phyloP scores from a whole-genome alignment of 805 yeast genomes.

The Suhomyces pyralidae region DNA sequence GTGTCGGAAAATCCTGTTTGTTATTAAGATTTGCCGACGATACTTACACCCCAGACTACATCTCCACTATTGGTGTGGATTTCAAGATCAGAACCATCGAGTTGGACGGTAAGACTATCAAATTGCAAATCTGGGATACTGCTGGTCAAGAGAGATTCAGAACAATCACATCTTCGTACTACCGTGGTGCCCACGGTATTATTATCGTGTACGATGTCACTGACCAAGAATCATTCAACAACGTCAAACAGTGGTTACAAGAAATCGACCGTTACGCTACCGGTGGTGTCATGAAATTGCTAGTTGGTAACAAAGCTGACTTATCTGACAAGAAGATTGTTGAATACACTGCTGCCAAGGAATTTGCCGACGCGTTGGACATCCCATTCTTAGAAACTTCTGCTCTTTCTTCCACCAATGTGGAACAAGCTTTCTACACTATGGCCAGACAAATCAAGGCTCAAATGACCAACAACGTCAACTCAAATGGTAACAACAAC shows the following conservation, averaged over 20 bases:
- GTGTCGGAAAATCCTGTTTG: conserved; percentile 97
- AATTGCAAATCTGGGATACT: conserved; percentile 98
- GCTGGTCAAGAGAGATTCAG: conserved; percentile 99
- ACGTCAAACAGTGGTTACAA: conserved; percentile 97
- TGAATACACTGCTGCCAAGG: conserved; percentile 93
- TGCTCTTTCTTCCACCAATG: conserved; percentile 92
- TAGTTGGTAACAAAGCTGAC: conserved; percentile 97
- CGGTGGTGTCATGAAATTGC: conserved; percentile 91
- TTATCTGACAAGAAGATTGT: conserved; percentile 91
- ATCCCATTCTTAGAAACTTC: conserved; percentile 96
- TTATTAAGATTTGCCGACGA: conserved; percentile 94
- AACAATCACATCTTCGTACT: conserved; percentile 94
- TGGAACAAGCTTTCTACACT: conserved; percentile 96
- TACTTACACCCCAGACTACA: conserved; percentile 94
- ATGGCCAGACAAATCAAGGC: conserved; percentile 99
- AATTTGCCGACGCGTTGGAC: conserved; percentile 92
- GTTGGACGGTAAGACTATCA: conserved; percentile 94
- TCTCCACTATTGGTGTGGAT: conserved; percentile 97
- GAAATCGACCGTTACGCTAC: conserved; percentile 98
- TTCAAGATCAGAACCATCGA: conserved; percentile 88
- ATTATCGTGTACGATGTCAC: conserved; percentile 97
- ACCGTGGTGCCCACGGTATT: conserved; percentile 98
- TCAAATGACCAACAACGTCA: conserved; percentile 73
- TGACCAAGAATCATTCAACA: conserved; percentile 93
- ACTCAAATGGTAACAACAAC: conserved; percentile 24